phyloP scores from a whole-genome alignment of 2,329 filamentous ascomycete species.

The Anthostomella pinea region DNA sequence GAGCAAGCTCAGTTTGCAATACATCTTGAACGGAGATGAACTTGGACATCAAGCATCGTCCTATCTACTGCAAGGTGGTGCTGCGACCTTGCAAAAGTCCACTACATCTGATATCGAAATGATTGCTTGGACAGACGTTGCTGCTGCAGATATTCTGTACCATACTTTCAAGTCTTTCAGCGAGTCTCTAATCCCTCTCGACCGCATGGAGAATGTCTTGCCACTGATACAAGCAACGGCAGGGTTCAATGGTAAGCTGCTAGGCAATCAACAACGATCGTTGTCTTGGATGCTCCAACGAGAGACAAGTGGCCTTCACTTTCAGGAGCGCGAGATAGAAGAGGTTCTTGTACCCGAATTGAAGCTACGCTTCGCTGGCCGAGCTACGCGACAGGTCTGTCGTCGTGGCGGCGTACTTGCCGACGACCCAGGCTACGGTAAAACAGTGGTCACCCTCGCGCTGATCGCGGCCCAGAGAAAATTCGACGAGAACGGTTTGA shows the following conservation, averaged over 20 bases:
- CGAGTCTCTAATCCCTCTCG: slow-evolving; percentile 8
- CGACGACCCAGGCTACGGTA: slow-evolving; percentile 44
- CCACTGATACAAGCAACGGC: neutral
- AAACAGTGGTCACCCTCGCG: slow-evolving; percentile 41
- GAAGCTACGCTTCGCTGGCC: slow-evolving; percentile 33
- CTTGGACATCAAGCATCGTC: slow-evolving; percentile 12
- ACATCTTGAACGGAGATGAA: slow-evolving; percentile 8
- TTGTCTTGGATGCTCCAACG: slow-evolving; percentile 32
- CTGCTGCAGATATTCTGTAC: slow-evolving; percentile 6
- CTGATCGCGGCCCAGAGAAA: slow-evolving; percentile 31
- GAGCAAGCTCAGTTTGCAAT: slow-evolving; percentile 8
- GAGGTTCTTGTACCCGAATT: slow-evolving; percentile 34
- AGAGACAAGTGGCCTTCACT: slow-evolving; percentile 29
- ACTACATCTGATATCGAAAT: too few relatives aligned
- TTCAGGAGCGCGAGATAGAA: slow-evolving; percentile 39
- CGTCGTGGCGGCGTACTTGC: slow-evolving; percentile 40
- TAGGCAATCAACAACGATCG: slow-evolving; percentile 25
- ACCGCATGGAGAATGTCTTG: neutral
- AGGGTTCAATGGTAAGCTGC: slow-evolving; percentile 11
- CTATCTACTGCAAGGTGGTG: slow-evolving; percentile 6
- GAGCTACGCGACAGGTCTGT: slow-evolving; percentile 26
- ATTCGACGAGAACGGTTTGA: slow-evolving; percentile 21
- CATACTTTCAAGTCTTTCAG: slow-evolving; percentile 15
- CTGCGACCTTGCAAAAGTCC: too few relatives aligned
- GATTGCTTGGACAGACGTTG: neutral